phyloP scores from a whole-genome alignment of 768 basidiomycete species.

The Scleroderma bovista region DNA sequence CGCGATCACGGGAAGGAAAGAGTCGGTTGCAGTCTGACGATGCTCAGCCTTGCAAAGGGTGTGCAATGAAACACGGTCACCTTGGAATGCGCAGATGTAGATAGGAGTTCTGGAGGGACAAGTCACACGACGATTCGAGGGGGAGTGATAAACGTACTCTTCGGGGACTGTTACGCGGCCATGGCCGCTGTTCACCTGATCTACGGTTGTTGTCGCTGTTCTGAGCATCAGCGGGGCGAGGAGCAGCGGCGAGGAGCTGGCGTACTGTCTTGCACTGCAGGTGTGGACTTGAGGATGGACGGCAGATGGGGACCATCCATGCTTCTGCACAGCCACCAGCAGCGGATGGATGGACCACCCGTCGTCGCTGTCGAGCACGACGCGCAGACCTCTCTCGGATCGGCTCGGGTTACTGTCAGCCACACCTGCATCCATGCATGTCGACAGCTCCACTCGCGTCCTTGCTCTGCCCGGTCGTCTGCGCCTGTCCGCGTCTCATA shows the following conservation, averaged over 20 bases:
- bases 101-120: constrained; percentile 57
- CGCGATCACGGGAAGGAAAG: constrained; percentile 62
- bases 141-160: constrained; percentile 42
- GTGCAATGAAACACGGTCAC: constrained; percentile 26
- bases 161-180: constrained; percentile 60
- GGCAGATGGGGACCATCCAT: constrained; percentile 26
- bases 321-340: neutral
- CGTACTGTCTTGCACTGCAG: constrained; percentile 30
- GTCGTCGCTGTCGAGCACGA: constrained; percentile 10
- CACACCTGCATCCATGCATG: neutral
- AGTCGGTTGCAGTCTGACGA: constrained; percentile 59
- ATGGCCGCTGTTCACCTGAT: constrained; percentile 47
- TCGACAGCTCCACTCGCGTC: neutral
- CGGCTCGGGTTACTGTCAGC: constrained; percentile 3
- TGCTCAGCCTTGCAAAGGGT: constrained; percentile 1
- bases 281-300: constrained; percentile 29
- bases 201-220: constrained; percentile 47
- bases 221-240: neutral
- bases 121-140: neutral
- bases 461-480: constrained; percentile 13
- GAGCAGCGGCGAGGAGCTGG: neutral
- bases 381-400: constrained; percentile 1
- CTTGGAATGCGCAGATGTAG: constrained; percentile 67
- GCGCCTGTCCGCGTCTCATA: constrained; percentile 4
- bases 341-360: constrained; percentile 8